phyloP scores from a whole-genome alignment of 306 rosid genomes.

The Medicago arabica region DNA sequence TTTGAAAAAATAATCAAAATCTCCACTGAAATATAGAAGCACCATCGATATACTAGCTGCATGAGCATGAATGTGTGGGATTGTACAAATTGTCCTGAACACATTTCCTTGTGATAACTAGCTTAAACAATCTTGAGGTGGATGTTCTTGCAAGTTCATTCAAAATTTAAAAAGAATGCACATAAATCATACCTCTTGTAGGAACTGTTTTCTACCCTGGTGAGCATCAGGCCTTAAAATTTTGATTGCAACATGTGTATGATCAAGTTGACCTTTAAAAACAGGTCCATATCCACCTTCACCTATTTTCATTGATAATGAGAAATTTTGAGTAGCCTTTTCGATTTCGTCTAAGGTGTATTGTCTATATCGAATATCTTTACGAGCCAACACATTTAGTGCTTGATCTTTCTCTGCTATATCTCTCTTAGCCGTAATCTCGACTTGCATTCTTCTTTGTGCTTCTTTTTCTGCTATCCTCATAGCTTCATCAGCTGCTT shows the following conservation, averaged over 20 bases:
- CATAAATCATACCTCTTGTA: conserved; percentile 48
- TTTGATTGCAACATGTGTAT: conserved; percentile 89
- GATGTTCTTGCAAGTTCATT: neutral
- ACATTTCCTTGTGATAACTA: too few relatives aligned
- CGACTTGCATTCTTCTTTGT: conserved; percentile 65
- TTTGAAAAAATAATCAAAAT: neutral
- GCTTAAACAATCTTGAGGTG: too few relatives aligned
- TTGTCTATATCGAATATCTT: conserved; percentile 67
- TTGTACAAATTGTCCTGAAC: too few relatives aligned
- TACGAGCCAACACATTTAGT: conserved; percentile 57
- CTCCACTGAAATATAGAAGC: neutral
- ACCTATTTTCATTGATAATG: conserved; percentile 66
- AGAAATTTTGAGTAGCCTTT: conserved; percentile 69
- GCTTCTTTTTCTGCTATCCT: conserved; percentile 79
- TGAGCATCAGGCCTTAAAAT: conserved; percentile 83
- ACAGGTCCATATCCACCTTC: conserved; percentile 99
- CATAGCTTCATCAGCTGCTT: conserved; percentile 75
- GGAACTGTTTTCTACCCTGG: conserved; percentile 66
- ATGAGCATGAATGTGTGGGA: neutral
- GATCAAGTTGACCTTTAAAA: conserved; percentile 82
- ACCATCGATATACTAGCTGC: too few relatives aligned
- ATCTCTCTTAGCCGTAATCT: conserved; percentile 67
- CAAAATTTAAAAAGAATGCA: neutral
- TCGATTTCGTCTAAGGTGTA: conserved; percentile 80
- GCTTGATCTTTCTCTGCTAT: conserved; percentile 72